Conservation (phyloP, 495 filamentous ascomycete species). For the Penicillium ucsense region DNA sequence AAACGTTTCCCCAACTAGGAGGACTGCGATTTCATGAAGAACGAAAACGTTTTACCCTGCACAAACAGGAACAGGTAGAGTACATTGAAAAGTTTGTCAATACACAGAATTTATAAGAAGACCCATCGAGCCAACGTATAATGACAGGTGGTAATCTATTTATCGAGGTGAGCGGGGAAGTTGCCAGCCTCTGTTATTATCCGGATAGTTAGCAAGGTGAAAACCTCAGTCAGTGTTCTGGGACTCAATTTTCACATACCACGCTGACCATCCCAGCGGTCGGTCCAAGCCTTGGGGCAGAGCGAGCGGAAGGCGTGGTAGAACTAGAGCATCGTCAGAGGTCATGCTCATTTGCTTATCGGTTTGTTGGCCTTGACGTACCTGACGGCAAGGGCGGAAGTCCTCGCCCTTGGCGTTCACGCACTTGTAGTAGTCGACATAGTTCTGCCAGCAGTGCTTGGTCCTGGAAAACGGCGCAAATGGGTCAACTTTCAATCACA, state of each 20-base stretch:
- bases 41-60: conserved; percentile 25
- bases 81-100: conserved; percentile 33
- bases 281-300: conserved; percentile 90
- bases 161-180: conserved; percentile 60
- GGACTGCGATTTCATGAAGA: conserved; percentile 10
- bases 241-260: conserved; percentile 50
- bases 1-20: background rate
- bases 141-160: conserved; percentile 17
- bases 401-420: conserved; percentile 97
- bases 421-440: conserved; percentile 99
- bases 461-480: conserved; percentile 34
- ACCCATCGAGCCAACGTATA: conserved; percentile 15
- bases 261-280: conserved; percentile 95
- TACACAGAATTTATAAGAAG: conserved; percentile 25
- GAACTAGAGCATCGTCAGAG: conserved; percentile 51
- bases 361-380: conserved; percentile 25
- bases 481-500: conserved; percentile 4
- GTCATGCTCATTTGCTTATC: background rate
- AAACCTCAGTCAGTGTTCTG: conserved; percentile 3
- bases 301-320: conserved; percentile 90
- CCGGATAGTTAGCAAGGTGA: conserved; percentile 1
- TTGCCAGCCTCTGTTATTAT: conserved; percentile 66
- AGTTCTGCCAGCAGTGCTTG: conserved; percentile 97
- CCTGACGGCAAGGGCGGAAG: conserved; percentile 95
- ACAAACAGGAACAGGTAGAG: conserved; percentile 24